These are phyloP conservation scores for Euphorbia lathyris DNA, from an alignment of 345 rosid species.

Conservation along the genomic window DNA sequence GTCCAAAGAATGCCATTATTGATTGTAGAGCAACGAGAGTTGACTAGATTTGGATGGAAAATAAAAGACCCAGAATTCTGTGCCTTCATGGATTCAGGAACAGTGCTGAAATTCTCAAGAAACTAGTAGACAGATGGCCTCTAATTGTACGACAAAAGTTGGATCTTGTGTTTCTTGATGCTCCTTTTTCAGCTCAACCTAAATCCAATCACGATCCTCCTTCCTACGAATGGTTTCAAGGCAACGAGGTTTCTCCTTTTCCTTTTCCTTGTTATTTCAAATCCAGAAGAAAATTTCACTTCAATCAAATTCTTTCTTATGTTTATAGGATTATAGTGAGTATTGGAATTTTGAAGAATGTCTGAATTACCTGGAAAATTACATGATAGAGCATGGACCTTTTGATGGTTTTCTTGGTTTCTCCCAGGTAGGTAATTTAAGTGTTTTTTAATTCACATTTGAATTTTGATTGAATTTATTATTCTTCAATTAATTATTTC, in stretches of 20 bases:
- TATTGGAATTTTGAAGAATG: slow-evolving; percentile 41
- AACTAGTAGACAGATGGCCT: slow-evolving; percentile 38
- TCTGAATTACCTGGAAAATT: slow-evolving; percentile 35
- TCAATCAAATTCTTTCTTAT: too few species aligned
- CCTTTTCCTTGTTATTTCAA: too few species aligned
- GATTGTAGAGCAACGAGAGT: too few species aligned
- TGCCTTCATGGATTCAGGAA: slow-evolving; percentile 57
- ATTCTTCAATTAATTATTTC: background rate
- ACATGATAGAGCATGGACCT: slow-evolving; percentile 44
- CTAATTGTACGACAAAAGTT: slow-evolving; percentile 33
- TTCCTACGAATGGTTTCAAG: slow-evolving; percentile 49
- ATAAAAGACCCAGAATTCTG: slow-evolving; percentile 37
- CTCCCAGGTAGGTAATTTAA: too few species aligned
- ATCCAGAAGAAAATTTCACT: too few species aligned
- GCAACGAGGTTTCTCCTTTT: slow-evolving; percentile 27
- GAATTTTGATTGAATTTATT: background rate
- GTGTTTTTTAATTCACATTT: too few species aligned
- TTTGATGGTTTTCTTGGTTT: slow-evolving; percentile 50
- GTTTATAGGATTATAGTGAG: slow-evolving; percentile 25
- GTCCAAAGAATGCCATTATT: too few species aligned
- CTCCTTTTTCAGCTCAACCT: slow-evolving; percentile 35
- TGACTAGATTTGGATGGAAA: slow-evolving; percentile 16
- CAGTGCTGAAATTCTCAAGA: slow-evolving; percentile 43
- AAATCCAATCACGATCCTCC: slow-evolving; percentile 52
- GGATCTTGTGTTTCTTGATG: slow-evolving; percentile 46